Conservation (phyloP, 1,139 yeast species). For the Suhomyces chickasaworum region DNA sequence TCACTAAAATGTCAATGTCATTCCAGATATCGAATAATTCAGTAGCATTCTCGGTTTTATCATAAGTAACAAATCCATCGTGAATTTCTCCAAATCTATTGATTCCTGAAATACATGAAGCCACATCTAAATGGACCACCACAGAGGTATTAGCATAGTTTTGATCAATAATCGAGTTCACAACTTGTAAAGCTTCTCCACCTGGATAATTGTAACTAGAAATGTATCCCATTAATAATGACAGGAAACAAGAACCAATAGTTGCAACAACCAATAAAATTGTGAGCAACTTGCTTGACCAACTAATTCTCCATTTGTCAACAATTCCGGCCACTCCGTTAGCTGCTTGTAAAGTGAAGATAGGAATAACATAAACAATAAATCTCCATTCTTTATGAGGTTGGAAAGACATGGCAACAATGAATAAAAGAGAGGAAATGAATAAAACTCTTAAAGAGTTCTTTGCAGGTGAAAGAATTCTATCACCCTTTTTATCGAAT, state of each 20-base stretch:
- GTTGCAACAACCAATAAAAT: conserved; percentile 33
- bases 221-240: conserved; percentile 56
- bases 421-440: conserved; percentile 52
- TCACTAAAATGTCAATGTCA: conserved; percentile 60
- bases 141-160: conserved; percentile 19
- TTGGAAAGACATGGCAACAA: conserved; percentile 69
- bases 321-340: conserved; percentile 55
- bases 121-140: conserved; percentile 72
- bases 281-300: conserved; percentile 32
- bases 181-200: conserved; percentile 64
- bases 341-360: conserved; percentile 66
- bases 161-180: conserved; percentile 49
- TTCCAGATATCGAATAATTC: conserved; percentile 50
- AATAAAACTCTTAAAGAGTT: conserved; percentile 39
- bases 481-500: conserved; percentile 27
- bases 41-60: conserved; percentile 63
- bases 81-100: conserved; percentile 69
- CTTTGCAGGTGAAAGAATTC: conserved; percentile 39
- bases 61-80: conserved; percentile 52
- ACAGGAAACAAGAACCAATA: conserved; percentile 37
- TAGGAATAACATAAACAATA: conserved; percentile 72
- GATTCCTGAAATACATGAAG: conserved; percentile 88
- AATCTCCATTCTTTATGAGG: conserved; percentile 97
- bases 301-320: conserved; percentile 28
- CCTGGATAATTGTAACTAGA: conserved; percentile 89